Evolutionary conservation across 148 eudicot species (phyloP).

Genomic region (Arctostaphylos glauca): DNA sequence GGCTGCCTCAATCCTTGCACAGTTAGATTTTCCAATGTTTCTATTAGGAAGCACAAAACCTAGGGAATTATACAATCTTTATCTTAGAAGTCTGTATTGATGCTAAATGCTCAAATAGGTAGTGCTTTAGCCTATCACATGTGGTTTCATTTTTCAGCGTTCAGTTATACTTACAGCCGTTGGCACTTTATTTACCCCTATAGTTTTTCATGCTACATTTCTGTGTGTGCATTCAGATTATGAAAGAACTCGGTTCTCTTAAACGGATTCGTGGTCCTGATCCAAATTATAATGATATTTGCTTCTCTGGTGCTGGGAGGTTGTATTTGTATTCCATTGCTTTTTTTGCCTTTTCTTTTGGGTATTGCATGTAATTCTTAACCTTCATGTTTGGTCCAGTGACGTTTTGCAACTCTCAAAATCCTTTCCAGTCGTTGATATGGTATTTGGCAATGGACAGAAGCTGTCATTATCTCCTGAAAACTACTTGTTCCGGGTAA

Average conservation of each 20-base stretch:
- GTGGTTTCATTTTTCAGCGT: not conserved
- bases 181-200: not conserved
- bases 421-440: constrained; percentile 73
- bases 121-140: not conserved
- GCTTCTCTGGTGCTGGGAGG: constrained; percentile 97
- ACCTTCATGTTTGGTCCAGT: constrained; percentile 40
- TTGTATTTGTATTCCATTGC: constrained; percentile 25
- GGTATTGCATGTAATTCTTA: constrained; percentile 5
- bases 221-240: constrained; percentile 43
- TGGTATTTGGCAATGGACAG: constrained; percentile 74
- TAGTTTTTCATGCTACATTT: constrained; percentile 12
- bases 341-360: not conserved
- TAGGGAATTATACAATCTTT: too few relatives aligned
- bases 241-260: constrained; percentile 57
- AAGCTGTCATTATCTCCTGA: constrained; percentile 78
- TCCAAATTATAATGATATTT: constrained; percentile 80
- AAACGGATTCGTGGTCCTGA: constrained; percentile 83
- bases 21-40: not conserved
- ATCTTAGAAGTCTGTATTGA: too few relatives aligned
- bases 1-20: not conserved
- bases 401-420: constrained; percentile 63
- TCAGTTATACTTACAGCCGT: not conserved
- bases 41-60: not conserved
- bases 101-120: not conserved
- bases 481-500: constrained; percentile 89